A percentile compares a stretch with the other conserved stretches of the same genome.
Conservation (phyloP, 257 asterid species). For the Solanum dulcamara region DNA sequence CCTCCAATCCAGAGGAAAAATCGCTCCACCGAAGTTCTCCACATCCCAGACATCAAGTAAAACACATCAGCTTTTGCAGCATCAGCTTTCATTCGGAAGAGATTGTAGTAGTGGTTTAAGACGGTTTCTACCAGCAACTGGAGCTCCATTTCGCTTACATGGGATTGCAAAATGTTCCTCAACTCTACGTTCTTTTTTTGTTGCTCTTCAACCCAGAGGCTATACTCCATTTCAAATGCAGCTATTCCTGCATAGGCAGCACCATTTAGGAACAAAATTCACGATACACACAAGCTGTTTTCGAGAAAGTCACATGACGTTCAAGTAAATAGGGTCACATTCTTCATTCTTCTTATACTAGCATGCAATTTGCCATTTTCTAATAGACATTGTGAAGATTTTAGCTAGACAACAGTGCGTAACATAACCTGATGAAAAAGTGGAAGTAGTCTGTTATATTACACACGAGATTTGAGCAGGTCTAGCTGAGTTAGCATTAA, state of each 20-base stretch:
- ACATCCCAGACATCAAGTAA: constrained; percentile 68
- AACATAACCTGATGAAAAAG: neutral
- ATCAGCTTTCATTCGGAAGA: constrained; percentile 58
- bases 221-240: constrained; percentile 69
- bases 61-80: constrained; percentile 84
- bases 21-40: constrained; percentile 80
- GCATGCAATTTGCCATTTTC: neutral
- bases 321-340: neutral
- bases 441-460: neutral
- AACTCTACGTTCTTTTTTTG: constrained; percentile 49
- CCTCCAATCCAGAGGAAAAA: constrained; percentile 97
- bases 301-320: neutral
- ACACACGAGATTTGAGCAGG: neutral
- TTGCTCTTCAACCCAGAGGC: constrained; percentile 74
- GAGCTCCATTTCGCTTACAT: constrained; percentile 44
- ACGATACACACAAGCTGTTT: neutral
- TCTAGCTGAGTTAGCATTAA: neutral
- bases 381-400: neutral
- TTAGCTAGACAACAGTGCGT: neutral
- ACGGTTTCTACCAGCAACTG: constrained; percentile 38
- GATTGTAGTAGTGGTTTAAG: constrained; percentile 51
- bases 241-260: constrained; percentile 34
- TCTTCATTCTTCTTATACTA: neutral
- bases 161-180: constrained; percentile 46
- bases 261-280: neutral